phyloP scores from a whole-genome alignment of 2,329 filamentous ascomycete species.

The Geosmithia morbida region DNA sequence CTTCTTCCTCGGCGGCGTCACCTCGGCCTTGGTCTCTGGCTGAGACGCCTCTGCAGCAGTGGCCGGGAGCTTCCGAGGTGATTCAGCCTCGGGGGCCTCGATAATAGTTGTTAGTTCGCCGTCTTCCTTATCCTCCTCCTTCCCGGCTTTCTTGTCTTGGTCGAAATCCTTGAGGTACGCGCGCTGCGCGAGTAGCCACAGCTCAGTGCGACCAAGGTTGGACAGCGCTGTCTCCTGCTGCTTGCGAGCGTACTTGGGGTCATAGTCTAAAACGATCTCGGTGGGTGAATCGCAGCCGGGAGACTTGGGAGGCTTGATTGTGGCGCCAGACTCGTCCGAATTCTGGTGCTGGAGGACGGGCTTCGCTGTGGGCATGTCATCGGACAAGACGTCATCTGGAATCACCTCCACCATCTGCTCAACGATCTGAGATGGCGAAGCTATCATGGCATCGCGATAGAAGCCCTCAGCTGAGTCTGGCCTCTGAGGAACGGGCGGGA shows the following conservation, averaged over 20 bases:
- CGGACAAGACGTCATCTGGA: slow-evolving; percentile 28
- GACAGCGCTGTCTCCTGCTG: slow-evolving; percentile 54
- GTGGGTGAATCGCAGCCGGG: slow-evolving; percentile 35
- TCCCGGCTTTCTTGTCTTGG: slow-evolving; percentile 13
- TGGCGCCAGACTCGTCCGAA: slow-evolving; percentile 15
- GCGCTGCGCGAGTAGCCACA: slow-evolving; percentile 76
- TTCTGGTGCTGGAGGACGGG: slow-evolving; percentile 21
- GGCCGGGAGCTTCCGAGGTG: slow-evolving; percentile 1
- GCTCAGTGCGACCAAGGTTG: slow-evolving; percentile 72
- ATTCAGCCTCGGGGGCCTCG: slow-evolving; percentile 14
- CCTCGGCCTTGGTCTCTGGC: slow-evolving; percentile 9
- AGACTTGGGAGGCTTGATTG: slow-evolving; percentile 16
- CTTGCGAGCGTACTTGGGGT: slow-evolving; percentile 60
- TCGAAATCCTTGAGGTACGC: slow-evolving; percentile 59
- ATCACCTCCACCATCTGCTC: slow-evolving; percentile 54
- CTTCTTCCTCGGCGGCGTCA: slow-evolving; percentile 41
- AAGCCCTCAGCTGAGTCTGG: slow-evolving; percentile 22
- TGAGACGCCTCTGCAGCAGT: background rate
- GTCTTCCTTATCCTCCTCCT: slow-evolving; percentile 11
- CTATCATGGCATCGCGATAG: slow-evolving; percentile 21
- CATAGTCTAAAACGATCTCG: slow-evolving; percentile 56
- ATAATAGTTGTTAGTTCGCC: slow-evolving; percentile 21
- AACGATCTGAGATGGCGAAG: slow-evolving; percentile 27
- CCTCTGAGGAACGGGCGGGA: slow-evolving; percentile 19
- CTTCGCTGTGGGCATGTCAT: slow-evolving; percentile 54